A percentile compares a stretch with the other conserved stretches of the same genome.
Evolutionary conservation across 345 rosid genomes (phyloP).

Genomic region (Sisymbrium irio): DNA sequence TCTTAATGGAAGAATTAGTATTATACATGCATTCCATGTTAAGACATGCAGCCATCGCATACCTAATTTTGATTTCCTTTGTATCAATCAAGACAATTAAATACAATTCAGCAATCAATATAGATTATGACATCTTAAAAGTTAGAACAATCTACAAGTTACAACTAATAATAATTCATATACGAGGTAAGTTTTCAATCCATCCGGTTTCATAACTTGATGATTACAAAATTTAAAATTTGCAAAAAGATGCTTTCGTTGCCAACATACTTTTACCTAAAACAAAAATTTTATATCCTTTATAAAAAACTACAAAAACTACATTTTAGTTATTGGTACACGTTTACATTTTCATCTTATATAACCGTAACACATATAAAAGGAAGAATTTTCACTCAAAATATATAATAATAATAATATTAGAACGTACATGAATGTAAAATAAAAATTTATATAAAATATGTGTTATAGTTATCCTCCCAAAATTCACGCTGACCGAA

Average conservation of each 20-base stretch:
- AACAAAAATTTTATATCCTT: background rate
- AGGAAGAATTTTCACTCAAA: background rate
- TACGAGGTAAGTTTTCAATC: background rate
- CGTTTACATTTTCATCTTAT: background rate
- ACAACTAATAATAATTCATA: conserved; percentile 11
- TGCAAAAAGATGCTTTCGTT: background rate
- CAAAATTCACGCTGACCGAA: background rate
- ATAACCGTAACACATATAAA: background rate
- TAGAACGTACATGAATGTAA: background rate
- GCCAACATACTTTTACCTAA: background rate
- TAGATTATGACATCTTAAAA: background rate
- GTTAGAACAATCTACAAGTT: background rate
- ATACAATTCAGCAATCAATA: background rate
- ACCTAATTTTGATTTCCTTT: conserved; percentile 2
- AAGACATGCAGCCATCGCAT: too few relatives aligned
- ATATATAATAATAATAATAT: background rate
- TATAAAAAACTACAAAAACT: background rate
- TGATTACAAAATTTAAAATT: background rate
- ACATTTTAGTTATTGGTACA: background rate
- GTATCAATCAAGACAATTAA: too few relatives aligned
- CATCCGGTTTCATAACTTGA: background rate
- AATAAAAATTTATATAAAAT: background rate
- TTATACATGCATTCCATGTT: background rate
- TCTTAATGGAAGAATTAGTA: too few relatives aligned
- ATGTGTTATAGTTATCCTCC: background rate